These are phyloP conservation scores for Diospyros kaki DNA, from an alignment of 148 eudicot genomes.

Conservation along the genomic window DNA sequence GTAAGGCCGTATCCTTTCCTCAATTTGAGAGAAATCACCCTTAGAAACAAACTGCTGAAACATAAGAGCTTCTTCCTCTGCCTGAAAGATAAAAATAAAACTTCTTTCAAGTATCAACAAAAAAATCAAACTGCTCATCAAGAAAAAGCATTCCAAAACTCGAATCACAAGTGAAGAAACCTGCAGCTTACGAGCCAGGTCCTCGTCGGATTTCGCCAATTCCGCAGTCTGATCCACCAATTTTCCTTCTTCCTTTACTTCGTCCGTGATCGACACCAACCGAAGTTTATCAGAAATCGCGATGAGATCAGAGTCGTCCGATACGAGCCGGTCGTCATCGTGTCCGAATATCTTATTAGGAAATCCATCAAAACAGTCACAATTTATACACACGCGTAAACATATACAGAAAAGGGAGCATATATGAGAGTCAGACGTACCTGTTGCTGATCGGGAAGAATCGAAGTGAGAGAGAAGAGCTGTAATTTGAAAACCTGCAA, in stretches of 20 bases:
- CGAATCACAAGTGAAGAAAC: constrained; percentile 23
- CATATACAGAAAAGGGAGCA: not conserved
- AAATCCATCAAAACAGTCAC: constrained; percentile 1
- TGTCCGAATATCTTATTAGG: constrained; percentile 44
- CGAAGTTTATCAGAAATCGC: constrained; percentile 54
- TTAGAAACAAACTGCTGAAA: constrained; percentile 57
- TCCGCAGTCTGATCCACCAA: constrained; percentile 27
- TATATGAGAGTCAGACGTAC: constrained; percentile 13
- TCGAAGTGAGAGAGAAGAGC: constrained; percentile 86
- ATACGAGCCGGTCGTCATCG: constrained; percentile 44
- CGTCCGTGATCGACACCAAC: constrained; percentile 53
- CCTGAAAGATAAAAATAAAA: constrained; percentile 32
- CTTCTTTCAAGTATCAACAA: not conserved
- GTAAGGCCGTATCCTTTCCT: constrained; percentile 60
- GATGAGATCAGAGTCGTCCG: constrained; percentile 58
- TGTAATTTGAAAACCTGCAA: constrained; percentile 82
- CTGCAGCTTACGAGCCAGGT: constrained; percentile 86
- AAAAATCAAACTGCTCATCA: not conserved
- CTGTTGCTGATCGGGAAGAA: constrained; percentile 88
- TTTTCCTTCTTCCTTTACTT: constrained; percentile 19
- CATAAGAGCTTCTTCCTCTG: constrained; percentile 91
- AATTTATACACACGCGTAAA: not conserved
- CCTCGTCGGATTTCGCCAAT: constrained; percentile 59
- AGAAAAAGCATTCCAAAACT: not conserved
- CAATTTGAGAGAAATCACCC: constrained; percentile 48